phyloP scores from a whole-genome alignment of 139 green algal species.

The Picochlorum sp. region DNA sequence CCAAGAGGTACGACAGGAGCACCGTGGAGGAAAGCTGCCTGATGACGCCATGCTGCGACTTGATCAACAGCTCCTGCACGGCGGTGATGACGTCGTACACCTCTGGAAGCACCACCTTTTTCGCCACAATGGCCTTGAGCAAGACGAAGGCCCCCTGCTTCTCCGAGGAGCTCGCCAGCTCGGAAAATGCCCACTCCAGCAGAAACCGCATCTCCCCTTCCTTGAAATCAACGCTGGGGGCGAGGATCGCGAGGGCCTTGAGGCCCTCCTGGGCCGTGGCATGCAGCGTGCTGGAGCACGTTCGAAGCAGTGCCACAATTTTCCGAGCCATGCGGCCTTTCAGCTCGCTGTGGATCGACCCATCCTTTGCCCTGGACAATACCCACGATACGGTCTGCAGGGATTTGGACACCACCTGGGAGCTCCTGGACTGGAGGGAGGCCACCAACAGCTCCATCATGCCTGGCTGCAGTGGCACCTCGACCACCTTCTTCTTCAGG shows the following conservation, averaged over 20 bases:
- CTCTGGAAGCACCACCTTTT: conserved; percentile 73
- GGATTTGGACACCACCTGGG: conserved; percentile 33
- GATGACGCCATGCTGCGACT: conserved; percentile 34
- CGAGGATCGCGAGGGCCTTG: conserved; percentile 70
- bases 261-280: conserved; percentile 60
- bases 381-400: conserved; percentile 49
- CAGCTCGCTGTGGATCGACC: conserved; percentile 6
- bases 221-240: conserved; percentile 27
- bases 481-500: conserved; percentile 25
- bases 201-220: conserved; percentile 68
- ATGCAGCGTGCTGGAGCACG: conserved; percentile 38
- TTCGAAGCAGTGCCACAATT: conserved; percentile 47
- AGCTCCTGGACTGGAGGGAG: conserved; percentile 41
- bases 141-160: conserved; percentile 56
- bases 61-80: conserved; percentile 48
- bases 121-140: conserved; percentile 62
- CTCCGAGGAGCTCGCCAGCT: conserved; percentile 46
- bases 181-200: conserved; percentile 62
- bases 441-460: conserved; percentile 15
- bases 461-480: too few relatives aligned
- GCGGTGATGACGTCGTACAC: conserved; percentile 85
- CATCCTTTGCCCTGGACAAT: conserved; percentile 44
- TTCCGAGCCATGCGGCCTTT: conserved; percentile 2
- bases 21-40: conserved; percentile 43
- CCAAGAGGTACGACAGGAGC: conserved; percentile 87